Percentiles rank a stretch among this genome's conserved stretches.
Conservation (phyloP, 148 eudicot species). For the Chenopodium suecicum region DNA sequence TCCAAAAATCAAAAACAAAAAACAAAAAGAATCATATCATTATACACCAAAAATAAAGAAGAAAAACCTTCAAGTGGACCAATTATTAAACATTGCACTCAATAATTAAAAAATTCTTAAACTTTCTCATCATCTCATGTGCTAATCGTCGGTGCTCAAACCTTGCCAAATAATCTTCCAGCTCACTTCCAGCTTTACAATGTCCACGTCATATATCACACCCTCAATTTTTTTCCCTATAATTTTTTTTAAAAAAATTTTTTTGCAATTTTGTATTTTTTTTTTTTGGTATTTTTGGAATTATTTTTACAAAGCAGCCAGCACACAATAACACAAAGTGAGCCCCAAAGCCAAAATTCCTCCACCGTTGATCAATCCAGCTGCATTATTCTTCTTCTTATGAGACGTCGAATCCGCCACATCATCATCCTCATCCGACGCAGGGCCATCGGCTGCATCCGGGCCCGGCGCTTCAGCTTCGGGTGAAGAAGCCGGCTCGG, state of each 20-base stretch:
- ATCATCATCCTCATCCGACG: conserved; percentile 24
- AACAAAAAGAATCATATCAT: not conserved
- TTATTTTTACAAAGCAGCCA: conserved; percentile 38
- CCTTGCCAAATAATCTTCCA: not conserved
- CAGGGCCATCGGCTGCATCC: conserved; percentile 37
- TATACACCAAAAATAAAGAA: not conserved
- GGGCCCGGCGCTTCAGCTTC: conserved; percentile 37
- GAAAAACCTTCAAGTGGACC: not conserved
- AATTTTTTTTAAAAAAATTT: no score
- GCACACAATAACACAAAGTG: conserved; percentile 28
- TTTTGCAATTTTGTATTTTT: no score
- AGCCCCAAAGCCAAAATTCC: conserved; percentile 27
- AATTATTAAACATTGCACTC: not conserved
- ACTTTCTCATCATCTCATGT: not conserved
- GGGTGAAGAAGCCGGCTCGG: conserved; percentile 33
- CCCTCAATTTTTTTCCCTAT: not conserved
- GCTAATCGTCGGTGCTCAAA: conserved; percentile 12
- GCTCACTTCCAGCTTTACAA: conserved; percentile 1
- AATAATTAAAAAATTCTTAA: not conserved
- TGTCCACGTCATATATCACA: not conserved
- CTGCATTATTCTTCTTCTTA: conserved; percentile 33
- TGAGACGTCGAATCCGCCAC: conserved; percentile 43
- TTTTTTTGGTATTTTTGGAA: not conserved
- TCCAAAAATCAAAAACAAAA: not conserved
- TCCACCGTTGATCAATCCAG: conserved; percentile 32